A percentile compares a stretch with the other conserved stretches of the same genome.
These are phyloP conservation scores for Darksidea phi DNA, from an alignment of 495 filamentous ascomycete genomes.

Conservation along the genomic window DNA sequence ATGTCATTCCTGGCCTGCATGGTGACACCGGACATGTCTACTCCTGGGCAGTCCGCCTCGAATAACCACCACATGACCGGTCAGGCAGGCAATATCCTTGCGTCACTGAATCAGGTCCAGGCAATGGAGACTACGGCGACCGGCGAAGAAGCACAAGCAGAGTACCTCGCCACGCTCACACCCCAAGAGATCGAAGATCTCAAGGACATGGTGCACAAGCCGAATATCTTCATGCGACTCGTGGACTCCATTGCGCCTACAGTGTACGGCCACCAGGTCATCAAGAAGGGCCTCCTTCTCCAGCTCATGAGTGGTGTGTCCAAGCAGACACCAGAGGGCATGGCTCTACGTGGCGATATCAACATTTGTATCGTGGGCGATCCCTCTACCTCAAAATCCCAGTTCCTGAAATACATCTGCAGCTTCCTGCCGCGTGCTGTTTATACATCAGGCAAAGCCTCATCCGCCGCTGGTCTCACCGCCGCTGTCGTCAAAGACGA, in stretches of 20 bases:
- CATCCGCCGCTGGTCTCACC: slow-evolving; percentile 94
- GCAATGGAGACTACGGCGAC: slow-evolving; percentile 62
- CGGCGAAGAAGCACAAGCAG: slow-evolving; percentile 83
- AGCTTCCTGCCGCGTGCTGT: slow-evolving; percentile 93
- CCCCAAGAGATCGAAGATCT: slow-evolving; percentile 86
- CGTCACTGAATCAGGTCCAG: slow-evolving; percentile 70
- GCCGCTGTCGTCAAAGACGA: slow-evolving; percentile 97
- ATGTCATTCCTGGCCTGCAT: slow-evolving; percentile 96
- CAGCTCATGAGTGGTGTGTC: slow-evolving; percentile 90
- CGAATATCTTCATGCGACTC: slow-evolving; percentile 90
- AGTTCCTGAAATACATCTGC: slow-evolving; percentile 98
- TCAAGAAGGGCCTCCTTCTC: slow-evolving; percentile 94
- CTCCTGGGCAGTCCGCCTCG: slow-evolving; percentile 56
- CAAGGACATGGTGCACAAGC: slow-evolving; percentile 86
- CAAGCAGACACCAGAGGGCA: slow-evolving; percentile 86
- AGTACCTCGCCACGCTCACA: slow-evolving; percentile 78
- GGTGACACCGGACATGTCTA: slow-evolving; percentile 87
- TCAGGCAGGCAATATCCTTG: slow-evolving; percentile 75
- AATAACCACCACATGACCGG: slow-evolving; percentile 65
- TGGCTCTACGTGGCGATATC: slow-evolving; percentile 93
- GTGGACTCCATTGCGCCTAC: slow-evolving; percentile 96
- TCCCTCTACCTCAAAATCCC: slow-evolving; percentile 95
- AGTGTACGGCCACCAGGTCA: slow-evolving; percentile 94
- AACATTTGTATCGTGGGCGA: slow-evolving; percentile 99
- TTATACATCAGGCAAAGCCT: slow-evolving; percentile 97